These are phyloP conservation scores for Botryococcus braunii DNA, from an alignment of 163 green algal species.

Conservation along the genomic window DNA sequence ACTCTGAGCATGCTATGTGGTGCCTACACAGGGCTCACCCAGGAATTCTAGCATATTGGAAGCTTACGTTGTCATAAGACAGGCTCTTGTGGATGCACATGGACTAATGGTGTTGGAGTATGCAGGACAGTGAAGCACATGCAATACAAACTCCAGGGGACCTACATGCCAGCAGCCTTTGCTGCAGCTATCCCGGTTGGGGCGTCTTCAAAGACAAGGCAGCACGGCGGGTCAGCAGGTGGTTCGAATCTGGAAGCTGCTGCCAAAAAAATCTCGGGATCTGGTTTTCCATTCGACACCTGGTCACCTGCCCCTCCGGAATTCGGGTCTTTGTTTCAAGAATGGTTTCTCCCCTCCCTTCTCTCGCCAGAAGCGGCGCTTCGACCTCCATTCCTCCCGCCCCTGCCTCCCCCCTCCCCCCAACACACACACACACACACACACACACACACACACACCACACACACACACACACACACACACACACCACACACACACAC, in stretches of 20 bases:
- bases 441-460: too few relatives aligned
- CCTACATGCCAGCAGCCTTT: constrained; percentile 66
- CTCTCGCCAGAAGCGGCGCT: too few relatives aligned
- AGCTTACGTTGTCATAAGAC: neutral
- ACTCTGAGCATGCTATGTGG: neutral
- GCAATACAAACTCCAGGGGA: neutral
- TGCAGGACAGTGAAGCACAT: neutral
- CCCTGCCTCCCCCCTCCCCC: too few relatives aligned
- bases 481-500: too few relatives aligned
- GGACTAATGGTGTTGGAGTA: neutral
- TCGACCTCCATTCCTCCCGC: too few relatives aligned
- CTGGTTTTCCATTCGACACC: constrained; percentile 61
- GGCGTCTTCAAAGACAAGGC: constrained; percentile 84
- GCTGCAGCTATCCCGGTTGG: constrained; percentile 63
- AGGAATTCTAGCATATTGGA: neutral
- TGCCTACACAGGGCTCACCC: neutral
- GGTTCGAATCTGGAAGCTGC: constrained; percentile 36
- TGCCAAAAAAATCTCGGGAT: constrained; percentile 73
- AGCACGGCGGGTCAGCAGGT: neutral
- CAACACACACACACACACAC: too few relatives aligned
- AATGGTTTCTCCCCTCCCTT: too few relatives aligned
- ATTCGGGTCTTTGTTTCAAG: too few relatives aligned
- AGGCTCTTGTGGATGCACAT: neutral
- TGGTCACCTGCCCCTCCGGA: constrained; percentile 23
- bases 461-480: too few relatives aligned